Base-by-base conservation (phyloP, 169 alveolate species). In the Haemoproteus tartakovskyi region DNA sequence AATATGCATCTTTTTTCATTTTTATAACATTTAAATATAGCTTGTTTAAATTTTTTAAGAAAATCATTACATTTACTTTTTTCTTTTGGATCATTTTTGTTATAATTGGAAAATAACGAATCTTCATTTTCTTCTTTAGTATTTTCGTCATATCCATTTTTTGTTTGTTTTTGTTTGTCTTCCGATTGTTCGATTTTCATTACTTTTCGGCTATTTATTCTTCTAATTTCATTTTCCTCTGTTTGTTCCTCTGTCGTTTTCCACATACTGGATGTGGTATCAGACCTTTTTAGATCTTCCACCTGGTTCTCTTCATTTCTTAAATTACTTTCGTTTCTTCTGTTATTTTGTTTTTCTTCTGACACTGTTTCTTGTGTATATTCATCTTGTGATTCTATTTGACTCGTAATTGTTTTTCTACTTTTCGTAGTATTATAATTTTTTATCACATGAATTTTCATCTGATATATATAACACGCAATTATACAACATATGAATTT, bases 401-500 rank as follows among this genome's bases (percentile, higher is more conserved):
- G 43, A 6, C 9, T 33, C 9, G 43, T 6, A n/a, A 37, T 48
- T 22, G 54, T 16, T 14, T 19, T 54, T 14, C 26, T n/a, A 36
- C 24, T 11, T 46, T 18, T 38, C 22, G 29, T 45, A 8, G 26
- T 62, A 46, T 74, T 57, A 43, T 74, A 60, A 56, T 74, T 57
- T 45, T 74, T 74, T 57, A 74, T 74, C 19, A 74, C 62, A 29
- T 57, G 62, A 50, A 74, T 56, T 57, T 74, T 74, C 9, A 74
- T 74, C 41, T 74, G 84, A 27, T 74, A 74, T 74, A 74, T 74
- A 57, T 45, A 74, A 36, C 84, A 74, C 8, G 84, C 78, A n/a
- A 74, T 74, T 22, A 74, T 40, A 36, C 78, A 56, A 38, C 84
- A 74, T 18, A 78, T 74, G 27, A 74, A 74, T 8, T 56, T 74